Evolutionary conservation across 352 stramenopile genomes (phyloP).

Genomic region (Phytopythium montanum): DNA sequence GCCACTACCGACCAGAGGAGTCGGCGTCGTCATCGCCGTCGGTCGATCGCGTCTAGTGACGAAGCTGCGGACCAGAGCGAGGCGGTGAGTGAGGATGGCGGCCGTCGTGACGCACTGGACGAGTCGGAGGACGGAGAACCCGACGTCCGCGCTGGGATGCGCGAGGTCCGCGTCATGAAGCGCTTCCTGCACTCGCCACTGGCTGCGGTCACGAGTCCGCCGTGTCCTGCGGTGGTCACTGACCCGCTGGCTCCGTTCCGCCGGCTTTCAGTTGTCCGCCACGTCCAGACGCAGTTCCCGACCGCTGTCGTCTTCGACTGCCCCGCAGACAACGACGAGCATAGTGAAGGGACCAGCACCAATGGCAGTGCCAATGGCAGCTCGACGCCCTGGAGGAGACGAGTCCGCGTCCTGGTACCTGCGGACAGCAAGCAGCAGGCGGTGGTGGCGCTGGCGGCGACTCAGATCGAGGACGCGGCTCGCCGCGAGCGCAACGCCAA

Average conservation of each 20-base stretch:
- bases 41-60: neutral
- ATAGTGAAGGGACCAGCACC: conserved; percentile 2
- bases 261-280: conserved; percentile 46
- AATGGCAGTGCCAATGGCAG: conserved; percentile 7
- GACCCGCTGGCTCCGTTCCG: conserved; percentile 62
- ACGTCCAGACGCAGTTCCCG: conserved; percentile 43
- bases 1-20: too few species aligned
- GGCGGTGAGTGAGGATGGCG: neutral
- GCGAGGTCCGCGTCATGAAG: conserved; percentile 27
- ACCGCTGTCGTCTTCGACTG: conserved; percentile 53
- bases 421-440: conserved; percentile 19
- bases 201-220: neutral
- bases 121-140: neutral
- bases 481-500: conserved; percentile 45
- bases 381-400: conserved; percentile 54
- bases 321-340: conserved; percentile 50
- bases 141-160: conserved; percentile 4
- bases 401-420: conserved; percentile 44
- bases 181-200: conserved; percentile 32
- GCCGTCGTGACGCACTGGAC: neutral
- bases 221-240: conserved; percentile 42
- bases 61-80: neutral
- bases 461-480: conserved; percentile 26
- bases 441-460: conserved; percentile 27
- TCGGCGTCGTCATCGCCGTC: neutral